Evolutionary conservation across 352 stramenopile genomes (phyloP).

Genomic region (Phytophthora brassicae): DNA sequence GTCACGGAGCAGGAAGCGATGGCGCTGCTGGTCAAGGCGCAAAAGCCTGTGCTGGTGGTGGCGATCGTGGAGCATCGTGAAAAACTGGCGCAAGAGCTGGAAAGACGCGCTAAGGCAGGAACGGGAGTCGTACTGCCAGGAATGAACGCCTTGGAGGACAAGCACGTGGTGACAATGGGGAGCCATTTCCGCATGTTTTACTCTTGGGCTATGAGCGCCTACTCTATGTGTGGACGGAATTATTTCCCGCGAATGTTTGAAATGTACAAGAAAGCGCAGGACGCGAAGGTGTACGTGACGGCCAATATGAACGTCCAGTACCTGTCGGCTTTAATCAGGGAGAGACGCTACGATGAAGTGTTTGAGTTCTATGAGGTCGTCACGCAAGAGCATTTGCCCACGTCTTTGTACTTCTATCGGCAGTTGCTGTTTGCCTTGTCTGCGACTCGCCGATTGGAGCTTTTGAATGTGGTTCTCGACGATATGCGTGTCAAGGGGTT

Average conservation of each 20-base stretch:
- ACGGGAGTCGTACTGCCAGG: conserved; percentile 27
- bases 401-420: conserved; percentile 67
- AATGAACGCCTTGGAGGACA: conserved; percentile 40
- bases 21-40: conserved; percentile 46
- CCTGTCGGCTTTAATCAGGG: conserved; percentile 42
- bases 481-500: conserved; percentile 76
- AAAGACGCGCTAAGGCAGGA: conserved; percentile 22
- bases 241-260: conserved; percentile 40
- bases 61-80: conserved; percentile 56
- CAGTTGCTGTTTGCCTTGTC: conserved; percentile 53
- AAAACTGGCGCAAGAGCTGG: conserved; percentile 38
- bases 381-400: conserved; percentile 38
- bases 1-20: conserved; percentile 64
- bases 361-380: conserved; percentile 54
- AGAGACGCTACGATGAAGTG: conserved; percentile 38
- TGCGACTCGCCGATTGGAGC: conserved; percentile 28
- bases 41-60: conserved; percentile 39
- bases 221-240: conserved; percentile 20
- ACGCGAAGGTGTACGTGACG: conserved; percentile 49
- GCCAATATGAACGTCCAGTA: conserved; percentile 72
- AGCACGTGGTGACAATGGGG: conserved; percentile 36
- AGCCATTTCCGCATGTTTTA: conserved; percentile 64
- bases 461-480: conserved; percentile 43
- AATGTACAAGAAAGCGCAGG: conserved; percentile 50
- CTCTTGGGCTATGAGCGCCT: conserved; percentile 63